These are phyloP conservation scores for Penicillium fimorum DNA, from an alignment of 495 filamentous ascomycete genomes.

Conservation along the genomic window DNA sequence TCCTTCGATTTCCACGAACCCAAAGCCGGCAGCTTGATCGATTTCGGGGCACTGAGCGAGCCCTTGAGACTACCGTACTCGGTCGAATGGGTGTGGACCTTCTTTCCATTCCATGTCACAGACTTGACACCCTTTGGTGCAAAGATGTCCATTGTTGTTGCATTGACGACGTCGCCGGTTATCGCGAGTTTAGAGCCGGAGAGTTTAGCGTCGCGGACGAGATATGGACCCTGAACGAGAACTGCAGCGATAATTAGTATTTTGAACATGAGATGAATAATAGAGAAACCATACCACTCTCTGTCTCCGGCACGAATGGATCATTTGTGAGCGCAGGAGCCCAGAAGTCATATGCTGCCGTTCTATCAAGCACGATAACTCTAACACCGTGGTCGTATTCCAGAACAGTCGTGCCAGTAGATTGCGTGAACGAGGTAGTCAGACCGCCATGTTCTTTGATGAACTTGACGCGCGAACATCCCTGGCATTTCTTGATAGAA, in stretches of 20 bases:
- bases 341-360: constrained; percentile 55
- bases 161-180: constrained; percentile 62
- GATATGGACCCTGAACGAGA: constrained; percentile 61
- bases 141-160: constrained; percentile 60
- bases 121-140: constrained; percentile 47
- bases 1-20: constrained; percentile 64
- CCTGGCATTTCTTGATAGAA: constrained; percentile 29
- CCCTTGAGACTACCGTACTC: constrained; percentile 50
- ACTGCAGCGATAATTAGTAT: constrained; percentile 29
- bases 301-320: constrained; percentile 46
- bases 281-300: constrained; percentile 36
- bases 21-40: constrained; percentile 53
- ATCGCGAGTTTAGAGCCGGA: constrained; percentile 49
- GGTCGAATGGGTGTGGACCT: constrained; percentile 35
- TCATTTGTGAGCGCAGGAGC: constrained; percentile 52
- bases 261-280: neutral
- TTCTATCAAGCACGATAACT: constrained; percentile 51
- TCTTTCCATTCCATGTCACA: constrained; percentile 57
- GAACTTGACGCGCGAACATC: constrained; percentile 42
- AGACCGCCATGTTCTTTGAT: constrained; percentile 31
- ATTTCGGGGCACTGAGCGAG: constrained; percentile 40
- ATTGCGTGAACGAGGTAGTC: constrained; percentile 44
- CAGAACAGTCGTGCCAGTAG: constrained; percentile 46
- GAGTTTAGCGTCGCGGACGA: constrained; percentile 60
- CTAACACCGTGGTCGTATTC: constrained; percentile 41